These are phyloP conservation scores for Wallacemonas rigidus DNA, from an alignment of 208 protist species.

Conservation along the genomic window DNA sequence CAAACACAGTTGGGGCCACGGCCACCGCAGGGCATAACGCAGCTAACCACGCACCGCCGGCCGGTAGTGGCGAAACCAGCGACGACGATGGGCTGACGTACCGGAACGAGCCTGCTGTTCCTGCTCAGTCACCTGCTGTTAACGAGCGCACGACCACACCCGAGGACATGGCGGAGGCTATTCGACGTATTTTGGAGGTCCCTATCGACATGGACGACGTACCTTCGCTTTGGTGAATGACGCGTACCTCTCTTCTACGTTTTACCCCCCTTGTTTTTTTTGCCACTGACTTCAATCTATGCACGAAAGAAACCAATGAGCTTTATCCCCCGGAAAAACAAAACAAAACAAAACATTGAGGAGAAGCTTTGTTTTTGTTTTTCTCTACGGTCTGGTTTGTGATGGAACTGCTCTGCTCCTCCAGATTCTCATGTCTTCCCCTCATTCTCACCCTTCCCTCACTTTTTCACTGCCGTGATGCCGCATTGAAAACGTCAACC, in stretches of 20 bases:
- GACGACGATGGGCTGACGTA: slow-evolving; percentile 7
- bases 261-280: background rate
- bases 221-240: background rate
- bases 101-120: slow-evolving; percentile 15
- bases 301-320: too few relatives aligned
- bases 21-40: too few relatives aligned
- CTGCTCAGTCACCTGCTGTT: background rate
- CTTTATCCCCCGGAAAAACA: too few relatives aligned
- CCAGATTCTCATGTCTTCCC: background rate
- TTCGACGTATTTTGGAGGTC: slow-evolving; percentile 10
- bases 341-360: too few relatives aligned
- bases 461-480: background rate
- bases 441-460: background rate
- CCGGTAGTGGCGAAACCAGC: too few relatives aligned
- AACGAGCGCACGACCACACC: background rate
- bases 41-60: too few relatives aligned
- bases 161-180: background rate
- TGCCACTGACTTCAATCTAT: too few relatives aligned
- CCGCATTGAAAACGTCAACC: too few relatives aligned
- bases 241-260: background rate
- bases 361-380: too few relatives aligned
- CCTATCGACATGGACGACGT: slow-evolving; percentile 13
- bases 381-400: too few relatives aligned
- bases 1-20: too few relatives aligned
- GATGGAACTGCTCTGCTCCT: too few relatives aligned